Conservation (phyloP, 2,329 filamentous ascomycete genomes). For the Xylariaceae sp. region DNA sequence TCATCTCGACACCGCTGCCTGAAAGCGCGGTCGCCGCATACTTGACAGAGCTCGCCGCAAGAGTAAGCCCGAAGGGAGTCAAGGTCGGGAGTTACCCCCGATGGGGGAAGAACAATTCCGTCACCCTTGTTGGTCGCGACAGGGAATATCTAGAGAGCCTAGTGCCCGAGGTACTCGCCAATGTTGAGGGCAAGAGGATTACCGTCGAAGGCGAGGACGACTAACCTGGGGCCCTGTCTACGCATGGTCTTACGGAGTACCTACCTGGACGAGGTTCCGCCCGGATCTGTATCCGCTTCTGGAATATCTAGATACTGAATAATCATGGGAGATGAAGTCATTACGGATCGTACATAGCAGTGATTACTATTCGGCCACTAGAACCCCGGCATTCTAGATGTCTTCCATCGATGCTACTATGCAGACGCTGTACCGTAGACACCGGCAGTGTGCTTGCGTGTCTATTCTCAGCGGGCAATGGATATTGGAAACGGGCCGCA, state of each 20-base stretch:
- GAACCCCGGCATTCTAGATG: neutral
- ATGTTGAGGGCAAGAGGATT: conserved; percentile 69
- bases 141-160: conserved; percentile 72
- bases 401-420: neutral
- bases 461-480: too few relatives aligned
- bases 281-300: neutral
- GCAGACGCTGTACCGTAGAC: neutral
- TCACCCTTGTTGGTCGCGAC: conserved; percentile 80
- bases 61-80: conserved; percentile 69
- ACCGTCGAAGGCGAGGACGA: conserved; percentile 68
- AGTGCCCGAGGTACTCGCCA: conserved; percentile 70
- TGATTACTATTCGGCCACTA: neutral
- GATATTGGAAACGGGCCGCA: too few relatives aligned
- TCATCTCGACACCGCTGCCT: conserved; percentile 81
- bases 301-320: neutral
- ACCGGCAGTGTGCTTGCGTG: too few relatives aligned
- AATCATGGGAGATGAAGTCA: neutral
- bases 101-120: conserved; percentile 86
- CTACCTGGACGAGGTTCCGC: too few relatives aligned
- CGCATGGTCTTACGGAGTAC: too few relatives aligned
- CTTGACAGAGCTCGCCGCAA: conserved; percentile 71
- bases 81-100: conserved; percentile 95
- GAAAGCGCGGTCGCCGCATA: conserved; percentile 84
- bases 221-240: conserved; percentile 23
- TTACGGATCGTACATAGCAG: too few relatives aligned